Evolutionary conservation across 2,329 filamentous ascomycete genomes (phyloP).

Genomic region (Thelonectria discophora): DNA sequence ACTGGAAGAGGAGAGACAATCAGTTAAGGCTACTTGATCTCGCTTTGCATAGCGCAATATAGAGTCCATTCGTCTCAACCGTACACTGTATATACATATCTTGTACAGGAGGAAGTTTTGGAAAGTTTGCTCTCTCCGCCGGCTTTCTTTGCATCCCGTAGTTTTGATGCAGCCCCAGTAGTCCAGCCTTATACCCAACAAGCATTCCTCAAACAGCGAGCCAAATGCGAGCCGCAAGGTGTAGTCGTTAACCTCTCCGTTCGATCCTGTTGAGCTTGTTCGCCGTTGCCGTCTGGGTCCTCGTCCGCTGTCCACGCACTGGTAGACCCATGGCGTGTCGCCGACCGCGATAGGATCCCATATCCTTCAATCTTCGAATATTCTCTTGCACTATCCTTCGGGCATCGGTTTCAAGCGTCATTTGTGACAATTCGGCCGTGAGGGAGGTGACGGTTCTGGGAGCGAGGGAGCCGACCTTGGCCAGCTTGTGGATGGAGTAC

Average conservation of each 20-base stretch:
- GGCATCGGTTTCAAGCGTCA: constrained; percentile 95
- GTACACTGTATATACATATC: constrained; percentile 46
- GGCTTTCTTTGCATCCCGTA: constrained; percentile 11
- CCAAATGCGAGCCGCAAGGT: neutral
- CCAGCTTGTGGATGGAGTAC: constrained; percentile 85
- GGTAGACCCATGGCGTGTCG: constrained; percentile 93
- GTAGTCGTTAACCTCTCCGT: constrained; percentile 39
- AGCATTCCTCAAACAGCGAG: neutral
- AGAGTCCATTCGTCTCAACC: constrained; percentile 35
- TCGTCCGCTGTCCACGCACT: constrained; percentile 88
- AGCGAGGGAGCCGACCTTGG: constrained; percentile 78
- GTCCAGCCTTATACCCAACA: neutral
- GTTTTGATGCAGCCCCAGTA: constrained; percentile 1
- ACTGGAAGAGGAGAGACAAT: constrained; percentile 8
- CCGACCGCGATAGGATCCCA: constrained; percentile 87
- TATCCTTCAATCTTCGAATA: constrained; percentile 86
- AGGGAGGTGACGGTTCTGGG: constrained; percentile 82
- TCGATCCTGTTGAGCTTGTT: constrained; percentile 70
- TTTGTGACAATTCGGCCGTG: constrained; percentile 83
- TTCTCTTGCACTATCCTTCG: constrained; percentile 82
- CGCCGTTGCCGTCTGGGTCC: constrained; percentile 72
- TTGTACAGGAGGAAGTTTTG: constrained; percentile 40
- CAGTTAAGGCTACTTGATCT: constrained; percentile 12
- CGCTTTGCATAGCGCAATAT: constrained; percentile 16
- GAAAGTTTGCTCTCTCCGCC: constrained; percentile 11